Percentiles rank a stretch among this genome's conserved stretches.
Evolutionary conservation across 371 early-diverging fungal species (phyloP).

Genomic region (Mucor racemosus): DNA sequence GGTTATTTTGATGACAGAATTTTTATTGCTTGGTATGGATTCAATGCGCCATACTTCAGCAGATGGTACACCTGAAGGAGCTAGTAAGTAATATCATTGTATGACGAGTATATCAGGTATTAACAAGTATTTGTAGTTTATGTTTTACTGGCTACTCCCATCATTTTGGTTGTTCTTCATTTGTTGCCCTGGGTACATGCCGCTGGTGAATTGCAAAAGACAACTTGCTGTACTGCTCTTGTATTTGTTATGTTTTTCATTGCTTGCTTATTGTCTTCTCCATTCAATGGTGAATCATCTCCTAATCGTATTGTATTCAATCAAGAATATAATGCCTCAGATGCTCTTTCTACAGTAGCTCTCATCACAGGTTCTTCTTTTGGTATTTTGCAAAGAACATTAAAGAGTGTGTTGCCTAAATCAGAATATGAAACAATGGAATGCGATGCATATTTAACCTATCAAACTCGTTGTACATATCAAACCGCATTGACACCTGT

Average conservation of each 20-base stretch:
- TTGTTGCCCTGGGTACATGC: constrained; percentile 42
- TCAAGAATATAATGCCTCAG: constrained; percentile 33
- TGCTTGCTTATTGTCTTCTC: constrained; percentile 11
- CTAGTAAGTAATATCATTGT: constrained; percentile 32
- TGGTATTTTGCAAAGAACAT: constrained; percentile 16
- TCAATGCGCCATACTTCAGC: constrained; percentile 57
- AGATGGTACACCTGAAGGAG: constrained; percentile 57
- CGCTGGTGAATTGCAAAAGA: constrained; percentile 25
- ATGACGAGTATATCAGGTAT: too few species aligned
- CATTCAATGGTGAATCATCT: constrained; percentile 25
- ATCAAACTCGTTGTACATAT: constrained; percentile 29
- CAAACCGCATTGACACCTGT: constrained; percentile 21
- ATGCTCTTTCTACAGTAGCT: constrained; percentile 25
- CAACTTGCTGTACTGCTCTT: constrained; percentile 4
- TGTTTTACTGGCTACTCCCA: constrained; percentile 30
- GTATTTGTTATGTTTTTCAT: constrained; percentile 27
- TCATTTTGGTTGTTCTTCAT: constrained; percentile 28
- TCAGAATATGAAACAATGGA: constrained; percentile 20
- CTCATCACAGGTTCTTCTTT: constrained; percentile 28
- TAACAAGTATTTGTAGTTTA: constrained; percentile 29
- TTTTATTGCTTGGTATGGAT: constrained; percentile 44
- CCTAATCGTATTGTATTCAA: constrained; percentile 40
- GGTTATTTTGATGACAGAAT: constrained; percentile 43
- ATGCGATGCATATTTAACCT: constrained; percentile 16
- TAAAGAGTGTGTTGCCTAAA: constrained; percentile 12